Conservation (phyloP, 495 filamentous ascomycete species). For the Talaromyces liani region DNA sequence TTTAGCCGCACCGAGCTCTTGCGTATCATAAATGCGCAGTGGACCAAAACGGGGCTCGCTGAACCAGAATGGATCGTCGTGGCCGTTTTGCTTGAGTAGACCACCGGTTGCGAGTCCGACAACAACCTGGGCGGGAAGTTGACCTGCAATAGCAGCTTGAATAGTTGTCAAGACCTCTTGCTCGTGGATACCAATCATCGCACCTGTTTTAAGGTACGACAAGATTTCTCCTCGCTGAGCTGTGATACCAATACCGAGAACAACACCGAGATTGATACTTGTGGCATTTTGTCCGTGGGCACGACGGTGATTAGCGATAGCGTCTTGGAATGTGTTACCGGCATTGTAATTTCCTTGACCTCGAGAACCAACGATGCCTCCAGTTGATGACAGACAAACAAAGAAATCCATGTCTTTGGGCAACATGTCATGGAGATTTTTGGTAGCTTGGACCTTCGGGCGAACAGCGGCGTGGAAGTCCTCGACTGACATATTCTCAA, state of each 20-base stretch:
- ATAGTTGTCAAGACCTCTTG: neutral
- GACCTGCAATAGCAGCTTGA: neutral
- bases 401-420: conserved; percentile 19
- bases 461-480: neutral
- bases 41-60: neutral
- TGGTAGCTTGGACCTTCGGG: conserved; percentile 18
- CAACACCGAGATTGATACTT: neutral
- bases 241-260: neutral
- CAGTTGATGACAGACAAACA: conserved; percentile 12
- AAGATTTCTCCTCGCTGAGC: neutral
- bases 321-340: conserved; percentile 18
- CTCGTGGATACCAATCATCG: neutral
- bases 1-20: neutral
- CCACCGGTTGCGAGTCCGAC: neutral
- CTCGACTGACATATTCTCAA: conserved; percentile 22
- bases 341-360: neutral
- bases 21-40: neutral
- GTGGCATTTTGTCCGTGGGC: neutral
- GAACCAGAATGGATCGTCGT: neutral
- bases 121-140: neutral
- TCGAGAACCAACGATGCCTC: conserved; percentile 4
- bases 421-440: conserved; percentile 46
- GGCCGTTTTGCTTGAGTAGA: neutral
- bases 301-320: neutral
- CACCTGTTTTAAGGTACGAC: neutral